Conservation (phyloP, 768 basidiomycete genomes). For the Pleurotus citrinopileatus region DNA sequence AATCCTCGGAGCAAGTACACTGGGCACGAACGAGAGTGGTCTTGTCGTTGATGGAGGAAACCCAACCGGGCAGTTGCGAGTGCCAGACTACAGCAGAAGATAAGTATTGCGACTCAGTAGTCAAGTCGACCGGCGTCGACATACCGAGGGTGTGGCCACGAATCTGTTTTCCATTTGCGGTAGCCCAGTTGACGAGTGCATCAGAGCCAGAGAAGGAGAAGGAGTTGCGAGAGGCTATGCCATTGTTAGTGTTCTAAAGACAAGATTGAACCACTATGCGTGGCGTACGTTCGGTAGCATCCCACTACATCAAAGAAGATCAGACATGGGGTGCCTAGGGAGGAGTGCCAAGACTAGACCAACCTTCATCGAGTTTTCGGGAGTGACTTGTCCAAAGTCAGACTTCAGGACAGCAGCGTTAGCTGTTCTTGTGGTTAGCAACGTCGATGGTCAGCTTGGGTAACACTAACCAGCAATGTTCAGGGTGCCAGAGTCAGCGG, state of each 20-base stretch:
- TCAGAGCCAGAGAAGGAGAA: slow-evolving; percentile 35
- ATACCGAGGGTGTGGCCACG: slow-evolving; percentile 34
- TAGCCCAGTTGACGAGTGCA: slow-evolving; percentile 39
- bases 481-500: slow-evolving; percentile 26
- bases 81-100: slow-evolving; percentile 19
- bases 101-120: background rate
- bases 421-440: slow-evolving; percentile 16
- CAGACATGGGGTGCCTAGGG: too few relatives aligned
- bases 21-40: slow-evolving; percentile 29
- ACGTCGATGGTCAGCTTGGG: too few relatives aligned
- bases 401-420: slow-evolving; percentile 31
- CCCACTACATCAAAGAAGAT: too few relatives aligned
- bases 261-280: too few relatives aligned
- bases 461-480: slow-evolving; percentile 32
- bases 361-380: slow-evolving; percentile 45
- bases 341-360: too few relatives aligned
- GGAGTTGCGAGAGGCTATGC: slow-evolving; percentile 23
- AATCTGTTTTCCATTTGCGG: slow-evolving; percentile 35
- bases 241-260: background rate
- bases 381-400: slow-evolving; percentile 40
- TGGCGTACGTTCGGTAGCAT: slow-evolving; percentile 32
- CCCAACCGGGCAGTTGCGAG: slow-evolving; percentile 42
- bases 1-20: background rate
- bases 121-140: background rate
- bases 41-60: slow-evolving; percentile 32